phyloP scores from a whole-genome alignment of 495 filamentous ascomycete genomes.

The Podospora anserina region DNA sequence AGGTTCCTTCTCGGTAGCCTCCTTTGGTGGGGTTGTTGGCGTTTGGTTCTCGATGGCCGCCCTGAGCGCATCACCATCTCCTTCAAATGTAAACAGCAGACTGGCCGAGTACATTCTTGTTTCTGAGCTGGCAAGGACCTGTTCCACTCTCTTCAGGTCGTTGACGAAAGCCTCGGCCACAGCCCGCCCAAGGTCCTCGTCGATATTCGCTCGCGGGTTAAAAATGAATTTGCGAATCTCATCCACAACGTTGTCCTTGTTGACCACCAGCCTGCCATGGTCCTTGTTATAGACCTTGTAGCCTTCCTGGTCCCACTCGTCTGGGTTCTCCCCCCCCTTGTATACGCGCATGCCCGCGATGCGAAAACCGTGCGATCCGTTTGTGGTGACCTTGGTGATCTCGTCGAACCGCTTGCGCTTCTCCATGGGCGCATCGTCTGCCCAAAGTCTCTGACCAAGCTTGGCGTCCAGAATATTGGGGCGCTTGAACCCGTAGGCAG shows the following conservation, averaged over 20 bases:
- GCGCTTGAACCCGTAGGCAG: slow-evolving; percentile 72
- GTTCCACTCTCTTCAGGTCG: slow-evolving; percentile 63
- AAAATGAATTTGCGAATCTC: slow-evolving; percentile 76
- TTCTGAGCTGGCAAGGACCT: slow-evolving; percentile 68
- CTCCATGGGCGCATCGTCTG: slow-evolving; percentile 69
- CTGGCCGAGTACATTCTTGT: slow-evolving; percentile 93
- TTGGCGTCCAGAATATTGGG: slow-evolving; percentile 97
- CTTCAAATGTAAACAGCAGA: slow-evolving; percentile 88
- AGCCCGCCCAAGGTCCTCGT: slow-evolving; percentile 49
- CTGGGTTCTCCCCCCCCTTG: slow-evolving; percentile 57
- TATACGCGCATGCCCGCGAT: slow-evolving; percentile 94
- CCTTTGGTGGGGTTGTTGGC: slow-evolving; percentile 23
- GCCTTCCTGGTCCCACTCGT: slow-evolving; percentile 43
- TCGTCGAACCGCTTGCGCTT: slow-evolving; percentile 80
- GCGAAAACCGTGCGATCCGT: slow-evolving; percentile 74
- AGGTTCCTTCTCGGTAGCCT: slow-evolving; percentile 17
- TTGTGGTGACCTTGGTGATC: slow-evolving; percentile 75
- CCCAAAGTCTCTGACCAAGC: slow-evolving; percentile 82
- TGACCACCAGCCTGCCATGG: slow-evolving; percentile 72
- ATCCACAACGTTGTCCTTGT: slow-evolving; percentile 63
- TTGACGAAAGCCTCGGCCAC: slow-evolving; percentile 62
- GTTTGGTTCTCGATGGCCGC: slow-evolving; percentile 60
- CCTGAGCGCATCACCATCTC: slow-evolving; percentile 67
- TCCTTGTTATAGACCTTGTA: slow-evolving; percentile 82
- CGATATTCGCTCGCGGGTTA: slow-evolving; percentile 57